phyloP scores from a whole-genome alignment of 108 stramenopile species.

The Stephanodiscus triporus region DNA sequence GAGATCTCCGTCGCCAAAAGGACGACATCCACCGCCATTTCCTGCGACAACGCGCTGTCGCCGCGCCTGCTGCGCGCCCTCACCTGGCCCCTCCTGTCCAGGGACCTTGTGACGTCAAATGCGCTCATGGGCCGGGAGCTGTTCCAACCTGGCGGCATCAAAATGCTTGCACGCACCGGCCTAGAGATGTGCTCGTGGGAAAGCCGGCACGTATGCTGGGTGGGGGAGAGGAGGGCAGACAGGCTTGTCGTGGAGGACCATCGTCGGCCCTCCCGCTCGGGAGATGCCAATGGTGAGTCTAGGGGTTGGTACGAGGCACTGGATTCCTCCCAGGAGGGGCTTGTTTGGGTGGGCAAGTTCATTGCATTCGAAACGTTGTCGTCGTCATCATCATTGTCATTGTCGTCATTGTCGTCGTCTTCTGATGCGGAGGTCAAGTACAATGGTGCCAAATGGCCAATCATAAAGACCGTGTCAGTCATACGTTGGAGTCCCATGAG shows the following conservation, averaged over 20 bases:
- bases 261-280: not conserved
- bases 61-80: constrained; percentile 19
- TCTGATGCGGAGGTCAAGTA: constrained; percentile 23
- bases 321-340: constrained; percentile 40
- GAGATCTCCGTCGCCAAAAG: constrained; percentile 47
- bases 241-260: constrained; percentile 41
- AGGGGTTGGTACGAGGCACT: constrained; percentile 27
- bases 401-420: not conserved
- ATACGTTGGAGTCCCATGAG: constrained; percentile 64
- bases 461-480: constrained; percentile 74
- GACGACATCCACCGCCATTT: no score
- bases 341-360: constrained; percentile 74
- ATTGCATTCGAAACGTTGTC: not conserved
- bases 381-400: no score
- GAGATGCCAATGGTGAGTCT: no score
- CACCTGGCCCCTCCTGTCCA: constrained; percentile 65
- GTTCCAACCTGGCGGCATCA: constrained; percentile 51
- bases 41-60: constrained; percentile 17
- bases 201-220: constrained; percentile 67
- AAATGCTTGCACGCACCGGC: constrained; percentile 57
- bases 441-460: constrained; percentile 68
- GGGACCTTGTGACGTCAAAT: constrained; percentile 43
- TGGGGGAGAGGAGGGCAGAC: constrained; percentile 46
- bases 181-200: constrained; percentile 43
- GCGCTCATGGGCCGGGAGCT: constrained; percentile 71